These are phyloP conservation scores for Alternaria alternata DNA, from an alignment of 2,329 filamentous ascomycete genomes.

Conservation along the genomic window DNA sequence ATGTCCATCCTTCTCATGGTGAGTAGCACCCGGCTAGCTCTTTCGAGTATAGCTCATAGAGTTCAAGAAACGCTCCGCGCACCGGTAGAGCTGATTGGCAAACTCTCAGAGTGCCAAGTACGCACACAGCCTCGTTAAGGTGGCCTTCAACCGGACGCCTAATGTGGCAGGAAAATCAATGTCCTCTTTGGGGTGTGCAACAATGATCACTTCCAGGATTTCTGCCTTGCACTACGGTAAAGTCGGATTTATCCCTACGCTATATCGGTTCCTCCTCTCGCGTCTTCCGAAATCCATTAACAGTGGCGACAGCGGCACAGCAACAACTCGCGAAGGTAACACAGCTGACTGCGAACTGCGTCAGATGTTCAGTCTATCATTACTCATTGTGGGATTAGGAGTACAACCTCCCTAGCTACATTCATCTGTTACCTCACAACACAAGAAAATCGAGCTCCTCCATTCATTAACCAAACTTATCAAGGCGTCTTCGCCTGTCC, in stretches of 20 bases:
- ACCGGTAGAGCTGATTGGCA: background rate
- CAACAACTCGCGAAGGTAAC: background rate
- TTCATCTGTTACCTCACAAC: background rate
- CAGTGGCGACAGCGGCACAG: background rate
- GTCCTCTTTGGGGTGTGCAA: background rate
- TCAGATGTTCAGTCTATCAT: background rate
- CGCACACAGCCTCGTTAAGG: slow-evolving; percentile 2
- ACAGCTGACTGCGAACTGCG: background rate
- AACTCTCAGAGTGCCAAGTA: slow-evolving; percentile 1
- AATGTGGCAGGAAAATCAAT: slow-evolving; percentile 3
- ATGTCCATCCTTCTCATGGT: background rate
- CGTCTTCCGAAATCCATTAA: background rate
- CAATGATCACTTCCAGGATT: background rate
- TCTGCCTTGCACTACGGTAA: background rate
- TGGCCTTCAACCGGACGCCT: background rate
- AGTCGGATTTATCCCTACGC: slow-evolving; percentile 1
- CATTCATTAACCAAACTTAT: background rate
- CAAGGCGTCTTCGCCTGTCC: slow-evolving; percentile 4
- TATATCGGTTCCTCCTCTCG: background rate
- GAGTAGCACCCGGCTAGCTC: background rate
- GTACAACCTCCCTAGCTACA: background rate
- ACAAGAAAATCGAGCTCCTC: background rate
- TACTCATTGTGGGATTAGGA: background rate
- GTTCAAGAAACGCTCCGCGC: background rate
- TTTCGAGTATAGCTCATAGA: background rate